Percentiles rank a stretch among this genome's conserved stretches.
phyloP scores from a whole-genome alignment of 1,284 basidiomycete species.

The Amylostereum areolatum region DNA sequence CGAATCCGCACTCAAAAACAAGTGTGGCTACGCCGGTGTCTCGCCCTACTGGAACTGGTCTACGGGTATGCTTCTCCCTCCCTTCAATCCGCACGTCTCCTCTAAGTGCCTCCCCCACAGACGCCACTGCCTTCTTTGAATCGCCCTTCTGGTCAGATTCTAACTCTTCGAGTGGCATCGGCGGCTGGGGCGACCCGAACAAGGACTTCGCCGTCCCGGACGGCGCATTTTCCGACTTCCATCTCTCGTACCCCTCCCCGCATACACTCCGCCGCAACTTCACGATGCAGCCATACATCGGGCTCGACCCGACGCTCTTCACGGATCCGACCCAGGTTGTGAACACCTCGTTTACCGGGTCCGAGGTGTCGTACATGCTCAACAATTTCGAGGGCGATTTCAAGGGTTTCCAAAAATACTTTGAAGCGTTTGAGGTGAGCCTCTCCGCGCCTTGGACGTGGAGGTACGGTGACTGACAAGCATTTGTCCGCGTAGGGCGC shows the following conservation, averaged over 20 bases:
- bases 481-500: constrained; percentile 14
- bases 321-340: constrained; percentile 17
- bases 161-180: constrained; percentile 24
- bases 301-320: constrained; percentile 15
- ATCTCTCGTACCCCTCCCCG: constrained; percentile 26
- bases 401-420: constrained; percentile 26
- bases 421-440: constrained; percentile 15
- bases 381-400: constrained; percentile 26
- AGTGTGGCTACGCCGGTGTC: constrained; percentile 28
- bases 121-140: constrained; percentile 24
- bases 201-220: constrained; percentile 25
- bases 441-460: no score
- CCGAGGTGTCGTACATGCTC: constrained; percentile 21
- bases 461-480: no score
- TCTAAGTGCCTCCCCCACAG: constrained; percentile 18
- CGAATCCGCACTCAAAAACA: constrained; percentile 24
- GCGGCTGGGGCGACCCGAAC: constrained; percentile 30
- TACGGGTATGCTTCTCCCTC: constrained; percentile 16
- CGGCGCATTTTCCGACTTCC: constrained; percentile 27
- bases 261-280: constrained; percentile 31
- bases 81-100: constrained; percentile 3
- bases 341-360: constrained; percentile 25
- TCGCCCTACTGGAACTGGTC: constrained; percentile 37
- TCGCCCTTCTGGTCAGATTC: constrained; percentile 25
- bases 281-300: constrained; percentile 25